Percentiles rank a stretch among this genome's conserved stretches.
Conservation (phyloP, 768 basidiomycete genomes). For the Kwoniella botswanensis region DNA sequence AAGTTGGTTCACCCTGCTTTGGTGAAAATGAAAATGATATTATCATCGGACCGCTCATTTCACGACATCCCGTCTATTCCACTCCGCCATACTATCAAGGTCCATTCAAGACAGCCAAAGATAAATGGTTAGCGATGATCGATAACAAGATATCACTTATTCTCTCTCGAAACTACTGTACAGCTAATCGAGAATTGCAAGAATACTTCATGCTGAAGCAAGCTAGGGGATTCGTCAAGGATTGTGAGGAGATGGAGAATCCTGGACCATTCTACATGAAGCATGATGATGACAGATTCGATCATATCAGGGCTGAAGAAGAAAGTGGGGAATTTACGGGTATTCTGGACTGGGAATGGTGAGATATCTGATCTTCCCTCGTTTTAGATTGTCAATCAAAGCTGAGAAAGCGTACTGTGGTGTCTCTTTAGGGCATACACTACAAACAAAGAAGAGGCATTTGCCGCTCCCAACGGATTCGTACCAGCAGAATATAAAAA, state of each 20-base stretch:
- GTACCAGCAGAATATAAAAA: neutral
- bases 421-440: conserved; percentile 2
- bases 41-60: conserved; percentile 18
- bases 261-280: conserved; percentile 33
- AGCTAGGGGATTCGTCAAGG: conserved; percentile 8
- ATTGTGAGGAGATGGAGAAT: conserved; percentile 19
- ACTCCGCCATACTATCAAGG: conserved; percentile 19
- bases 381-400: neutral
- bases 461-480: conserved; percentile 3
- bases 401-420: neutral
- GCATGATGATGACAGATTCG: conserved; percentile 47
- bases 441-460: conserved; percentile 14
- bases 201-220: conserved; percentile 19
- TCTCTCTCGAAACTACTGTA: neutral
- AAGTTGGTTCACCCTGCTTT: conserved; percentile 19
- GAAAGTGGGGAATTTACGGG: conserved; percentile 35
- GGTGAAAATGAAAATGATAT: conserved; percentile 2
- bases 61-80: neutral
- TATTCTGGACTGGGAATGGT: conserved; percentile 58
- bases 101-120: conserved; percentile 19
- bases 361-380: neutral
- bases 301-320: conserved; percentile 50
- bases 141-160: conserved; percentile 7
- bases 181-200: neutral
- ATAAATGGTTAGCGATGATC: conserved; percentile 14